Base-by-base conservation (phyloP, 2,329 filamentous ascomycete species). In the Diaporthe sp. region DNA sequence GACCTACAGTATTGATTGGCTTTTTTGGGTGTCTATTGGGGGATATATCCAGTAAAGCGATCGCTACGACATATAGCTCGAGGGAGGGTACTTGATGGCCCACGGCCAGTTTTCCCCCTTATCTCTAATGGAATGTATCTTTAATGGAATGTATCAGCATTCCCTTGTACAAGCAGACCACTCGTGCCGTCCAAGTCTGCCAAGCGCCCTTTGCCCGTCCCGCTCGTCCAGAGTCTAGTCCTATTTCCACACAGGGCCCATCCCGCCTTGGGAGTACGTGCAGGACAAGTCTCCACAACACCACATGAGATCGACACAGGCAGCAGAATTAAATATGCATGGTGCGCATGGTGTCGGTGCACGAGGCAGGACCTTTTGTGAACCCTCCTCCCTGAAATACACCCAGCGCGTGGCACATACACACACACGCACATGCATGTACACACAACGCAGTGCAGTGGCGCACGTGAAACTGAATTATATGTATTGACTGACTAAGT, bases 281-380 rank as follows among this genome's bases (percentile, higher is more conserved):
- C 47, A 39, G 65, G 47, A 39, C 7, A 10, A 53, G 44, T 25
- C 65, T 31, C 49, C 65, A 70, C 58, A 42, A 25, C 49, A 44
- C 31, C 58, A 53, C 70, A 63, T 15, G 34, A 34, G 58, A 73
- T 61, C 71, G 58, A 61, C 61, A 47, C 61, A 73, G 71, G 71
- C 71, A 73, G 51, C 71, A 44, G 55, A 34, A 65, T 73, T 73
- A 70, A 68, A 8, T 53, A 10, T 68, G 65, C 65, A 68, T 53
- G n/a, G 49, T 20, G 22, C n/a, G 65, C 49, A 70, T 70, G 34
- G 49, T 70, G 34, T 31, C 25, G 4, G 12, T 12, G 63, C 13
- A 31, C 39, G 22, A 5, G 37, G 60, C 13, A 1, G 8, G 9
- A 8, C 15, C 22, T 58, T 61, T 51, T 15, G 63, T 8, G 20